Evolutionary conservation across 192 early-diverging fungal species (phyloP), one percentile per base, ranked within the genome.

Genomic region (Kickxella alabastrina): DNA sequence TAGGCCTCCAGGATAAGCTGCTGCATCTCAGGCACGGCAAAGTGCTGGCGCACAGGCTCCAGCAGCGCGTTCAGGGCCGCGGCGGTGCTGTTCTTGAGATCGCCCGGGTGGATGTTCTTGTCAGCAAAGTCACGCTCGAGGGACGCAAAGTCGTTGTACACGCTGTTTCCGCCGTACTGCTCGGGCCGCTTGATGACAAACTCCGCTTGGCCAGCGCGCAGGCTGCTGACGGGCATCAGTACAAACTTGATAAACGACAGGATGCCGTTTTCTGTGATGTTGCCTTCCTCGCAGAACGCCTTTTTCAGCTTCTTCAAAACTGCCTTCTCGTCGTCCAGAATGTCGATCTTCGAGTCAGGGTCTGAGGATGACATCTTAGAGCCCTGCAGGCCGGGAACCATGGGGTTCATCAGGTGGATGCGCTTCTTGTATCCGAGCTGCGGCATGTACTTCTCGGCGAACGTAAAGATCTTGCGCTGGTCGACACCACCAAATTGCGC

Each of bases 401-500:
- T 99, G 4, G 85, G 75, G 75, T 96, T 99, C 96, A 99, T 99
- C 57, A 99, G 78, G 65, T 99, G 96, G 27, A 88, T 81, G 36
- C 96, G 88, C 77, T 99, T 99, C 65, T 90, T 87, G 82, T 95
- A 99, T 24, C 94, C 96, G 13, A 99, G 71, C 23, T 79, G 64
- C 34, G 96, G 96, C 52, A 99, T 61, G 79, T 92, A 90, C 75
- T 94, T 92, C 77, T 95, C 91, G 19, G 96, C 96, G 78, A 93
- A 86, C 6, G 90, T 86, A 71, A 99, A 99, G 67, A 99, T 99
- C 85, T 99, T 99, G 72, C 96, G 89, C 78, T 99, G 96, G 75
- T 99, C 96, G 8, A 95, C 89, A 36, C 96, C 96, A 25, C 96
- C 96, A 67, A 90, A 93, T 75, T 99, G 96, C 36, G 85, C 87